Base-by-base conservation (phyloP, 208 protist genomes). In the Acanthamoeba rhysodes region DNA sequence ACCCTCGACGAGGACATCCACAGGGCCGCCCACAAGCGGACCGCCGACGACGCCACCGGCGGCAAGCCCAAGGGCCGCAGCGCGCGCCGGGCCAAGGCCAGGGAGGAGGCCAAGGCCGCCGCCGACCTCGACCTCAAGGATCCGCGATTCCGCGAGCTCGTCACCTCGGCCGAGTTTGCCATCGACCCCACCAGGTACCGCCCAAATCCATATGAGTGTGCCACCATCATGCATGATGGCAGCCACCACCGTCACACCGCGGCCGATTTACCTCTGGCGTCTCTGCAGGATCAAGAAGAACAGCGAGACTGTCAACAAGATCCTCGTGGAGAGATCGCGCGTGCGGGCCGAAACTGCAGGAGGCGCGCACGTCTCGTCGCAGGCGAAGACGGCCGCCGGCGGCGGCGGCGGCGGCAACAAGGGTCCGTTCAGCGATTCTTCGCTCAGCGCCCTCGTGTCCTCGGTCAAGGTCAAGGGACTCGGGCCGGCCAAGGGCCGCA, bases 101-200 rank as follows among this genome's bases (percentile, higher is more conserved):
- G 41, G 85, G 84, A 27, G 8, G 95, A 96, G 50, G 88, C 29
- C 2, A 48, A 87, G 57, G n/a, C 72, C 57, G 68, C 95, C 95
- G 90, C 97, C 66, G 78, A 96, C 50, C 53, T 98, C 12, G 94
- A 98, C 57, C 74, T 96, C 22, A 48, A 92, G 24, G 97, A 98
- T 80, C n/a, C n/a, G 14, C 97, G 97, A 94, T 97, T 98, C 85
- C 16, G 9, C 0, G 57, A 91, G 7, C 9, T 98, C 7, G 96
- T 80, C 66, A 70, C 18, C 37, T 90, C 84, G 7, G 0, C 90
- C n/a, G 84, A 96, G 2, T 98, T 96, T 82, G 95, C 95, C 22
- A 95, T 98, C 22, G 97, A 98, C 80, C 97, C 97, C 91, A 98
- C 96, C 8, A 76, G n/a, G n/a, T n/a, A n/a, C n/a, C n/a, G n/a